A percentile compares a stretch with the other conserved stretches of the same genome.
Evolutionary conservation across 1,284 basidiomycete species (phyloP).

Genomic region (Marasmius tenuissimus): DNA sequence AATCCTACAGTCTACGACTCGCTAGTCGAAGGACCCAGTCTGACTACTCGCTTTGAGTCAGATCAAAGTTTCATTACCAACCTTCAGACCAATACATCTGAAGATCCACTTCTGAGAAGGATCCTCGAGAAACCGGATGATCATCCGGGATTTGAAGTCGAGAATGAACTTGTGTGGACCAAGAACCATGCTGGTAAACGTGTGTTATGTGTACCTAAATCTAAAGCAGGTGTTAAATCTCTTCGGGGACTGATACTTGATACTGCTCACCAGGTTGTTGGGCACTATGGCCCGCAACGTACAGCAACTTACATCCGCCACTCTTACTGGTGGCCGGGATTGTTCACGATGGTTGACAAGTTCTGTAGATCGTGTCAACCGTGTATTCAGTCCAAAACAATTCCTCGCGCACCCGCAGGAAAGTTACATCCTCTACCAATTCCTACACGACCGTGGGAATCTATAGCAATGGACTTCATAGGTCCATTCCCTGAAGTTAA

Average conservation of each 20-base stretch:
- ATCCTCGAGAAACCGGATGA: constrained; percentile 12
- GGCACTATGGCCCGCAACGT: constrained; percentile 22
- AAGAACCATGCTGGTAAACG: neutral
- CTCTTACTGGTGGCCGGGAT: constrained; percentile 34
- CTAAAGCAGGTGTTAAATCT: neutral
- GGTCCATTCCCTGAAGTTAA: constrained; percentile 24
- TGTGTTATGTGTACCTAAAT: constrained; percentile 1
- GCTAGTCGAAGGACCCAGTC: neutral
- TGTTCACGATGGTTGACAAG: constrained; percentile 16
- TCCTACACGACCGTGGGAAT: constrained; percentile 21
- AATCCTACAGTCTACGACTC: neutral
- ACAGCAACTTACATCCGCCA: constrained; percentile 25
- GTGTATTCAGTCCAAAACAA: constrained; percentile 16
- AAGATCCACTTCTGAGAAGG: constrained; percentile 16
- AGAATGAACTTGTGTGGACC: neutral
- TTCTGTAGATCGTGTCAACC: constrained; percentile 19
- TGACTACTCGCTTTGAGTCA: neutral
- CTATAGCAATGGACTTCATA: constrained; percentile 27
- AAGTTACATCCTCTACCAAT: constrained; percentile 13
- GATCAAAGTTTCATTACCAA: neutral
- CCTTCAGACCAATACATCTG: neutral
- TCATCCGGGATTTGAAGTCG: neutral
- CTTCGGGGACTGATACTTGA: constrained; percentile 21
- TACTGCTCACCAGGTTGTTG: constrained; percentile 23
- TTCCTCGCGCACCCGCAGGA: constrained; percentile 11